Evolutionary conservation across 1,284 basidiomycete species (phyloP).

Genomic region (Apiotrichum sp.): DNA sequence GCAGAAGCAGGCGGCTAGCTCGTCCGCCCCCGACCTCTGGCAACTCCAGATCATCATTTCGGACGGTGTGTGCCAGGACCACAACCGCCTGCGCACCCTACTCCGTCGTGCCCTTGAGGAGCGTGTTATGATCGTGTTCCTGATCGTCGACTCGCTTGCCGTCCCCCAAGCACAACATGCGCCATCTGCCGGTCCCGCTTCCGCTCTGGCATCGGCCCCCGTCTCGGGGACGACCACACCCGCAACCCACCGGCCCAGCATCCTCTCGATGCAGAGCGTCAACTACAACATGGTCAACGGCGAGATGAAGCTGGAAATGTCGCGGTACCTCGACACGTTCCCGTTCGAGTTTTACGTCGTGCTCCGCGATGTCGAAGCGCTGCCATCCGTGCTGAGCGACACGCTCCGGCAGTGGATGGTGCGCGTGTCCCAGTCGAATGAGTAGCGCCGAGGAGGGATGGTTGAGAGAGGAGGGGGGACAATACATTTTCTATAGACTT

Average conservation of each 20-base stretch:
- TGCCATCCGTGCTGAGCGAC: constrained; percentile 86
- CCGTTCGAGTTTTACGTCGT: constrained; percentile 98
- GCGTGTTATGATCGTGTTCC: constrained; percentile 92
- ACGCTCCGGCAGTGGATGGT: constrained; percentile 76
- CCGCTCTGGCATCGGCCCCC: constrained; percentile 12
- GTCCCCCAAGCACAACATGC: neutral
- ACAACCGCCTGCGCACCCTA: constrained; percentile 72
- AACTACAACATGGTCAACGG: constrained; percentile 82
- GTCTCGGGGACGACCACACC: constrained; percentile 12
- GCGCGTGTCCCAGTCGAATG: constrained; percentile 43
- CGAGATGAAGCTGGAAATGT: constrained; percentile 77
- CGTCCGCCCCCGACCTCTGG: constrained; percentile 73
- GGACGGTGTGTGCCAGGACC: constrained; percentile 96
- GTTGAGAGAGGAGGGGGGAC: neutral
- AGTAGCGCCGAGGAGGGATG: constrained; percentile 19
- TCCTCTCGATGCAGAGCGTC: constrained; percentile 88
- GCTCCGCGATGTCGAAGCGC: constrained; percentile 78
- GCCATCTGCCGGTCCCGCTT: constrained; percentile 2
- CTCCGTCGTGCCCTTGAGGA: constrained; percentile 84
- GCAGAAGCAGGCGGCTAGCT: constrained; percentile 57
- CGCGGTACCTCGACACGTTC: constrained; percentile 90
- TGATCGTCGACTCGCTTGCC: constrained; percentile 80
- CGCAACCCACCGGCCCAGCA: constrained; percentile 44
- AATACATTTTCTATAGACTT: neutral
- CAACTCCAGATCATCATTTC: constrained; percentile 98